phyloP scores from a whole-genome alignment of 148 eudicot species.

The Vaccinium vitisidaea region DNA sequence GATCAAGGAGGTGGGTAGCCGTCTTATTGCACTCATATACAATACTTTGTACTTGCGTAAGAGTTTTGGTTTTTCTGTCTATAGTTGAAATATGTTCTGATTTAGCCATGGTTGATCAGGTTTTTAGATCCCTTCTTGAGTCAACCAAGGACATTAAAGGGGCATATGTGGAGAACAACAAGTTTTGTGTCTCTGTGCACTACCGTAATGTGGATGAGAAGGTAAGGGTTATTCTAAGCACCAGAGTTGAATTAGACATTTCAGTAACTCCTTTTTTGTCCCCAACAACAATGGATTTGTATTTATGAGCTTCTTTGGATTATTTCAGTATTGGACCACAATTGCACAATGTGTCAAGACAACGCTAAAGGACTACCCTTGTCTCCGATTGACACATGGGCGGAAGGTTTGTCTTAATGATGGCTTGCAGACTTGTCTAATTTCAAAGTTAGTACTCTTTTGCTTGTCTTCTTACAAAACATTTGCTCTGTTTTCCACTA shows the following conservation, averaged over 20 bases:
- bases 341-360: slow-evolving; percentile 55
- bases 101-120: slow-evolving; percentile 39
- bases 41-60: not conserved
- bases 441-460: not conserved
- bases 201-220: slow-evolving; percentile 93
- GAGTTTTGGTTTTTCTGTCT: not conserved
- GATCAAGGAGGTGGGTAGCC: slow-evolving; percentile 74
- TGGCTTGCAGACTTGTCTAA: not conserved
- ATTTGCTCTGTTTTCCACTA: not conserved
- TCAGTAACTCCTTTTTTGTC: not conserved
- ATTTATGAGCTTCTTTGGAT: slow-evolving; percentile 6
- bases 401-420: slow-evolving; percentile 52
- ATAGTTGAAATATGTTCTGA: not conserved
- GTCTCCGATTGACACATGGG: slow-evolving; percentile 79
- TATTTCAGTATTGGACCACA: slow-evolving; percentile 63
- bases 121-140: slow-evolving; percentile 65
- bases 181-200: slow-evolving; percentile 96
- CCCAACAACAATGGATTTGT: not conserved
- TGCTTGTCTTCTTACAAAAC: not conserved
- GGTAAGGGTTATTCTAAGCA: slow-evolving; percentile 33
- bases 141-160: slow-evolving; percentile 67
- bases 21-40: not conserved
- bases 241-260: slow-evolving; percentile 7
- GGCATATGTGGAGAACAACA: slow-evolving; percentile 85
- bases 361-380: slow-evolving; percentile 61